Conservation (phyloP, 192 early-diverging fungal species). For the Rhizophagus prolifer region DNA sequence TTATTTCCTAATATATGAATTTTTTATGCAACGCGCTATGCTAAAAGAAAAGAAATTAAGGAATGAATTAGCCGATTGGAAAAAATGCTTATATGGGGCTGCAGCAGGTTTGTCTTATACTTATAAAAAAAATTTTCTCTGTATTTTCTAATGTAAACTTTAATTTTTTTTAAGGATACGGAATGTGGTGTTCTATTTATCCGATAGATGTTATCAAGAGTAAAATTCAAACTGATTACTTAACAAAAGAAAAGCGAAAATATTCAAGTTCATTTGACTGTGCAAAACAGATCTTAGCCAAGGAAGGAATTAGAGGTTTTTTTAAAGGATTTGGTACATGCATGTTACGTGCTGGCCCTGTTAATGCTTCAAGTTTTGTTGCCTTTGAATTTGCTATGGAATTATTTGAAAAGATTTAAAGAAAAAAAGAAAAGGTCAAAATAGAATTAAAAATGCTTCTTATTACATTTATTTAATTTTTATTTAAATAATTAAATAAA, state of each 20-base stretch:
- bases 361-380: slow-evolving; percentile 91
- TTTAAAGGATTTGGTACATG: slow-evolving; percentile 83
- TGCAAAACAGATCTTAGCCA: slow-evolving; percentile 69
- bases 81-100: slow-evolving; percentile 83
- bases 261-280: slow-evolving; percentile 82
- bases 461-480: no score
- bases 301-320: slow-evolving; percentile 83
- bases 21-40: slow-evolving; percentile 78
- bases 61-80: slow-evolving; percentile 69
- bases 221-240: slow-evolving; percentile 91
- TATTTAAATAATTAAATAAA: no score
- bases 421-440: background rate
- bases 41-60: slow-evolving; percentile 55
- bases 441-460: no score
- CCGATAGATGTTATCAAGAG: slow-evolving; percentile 94
- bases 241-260: slow-evolving; percentile 59
- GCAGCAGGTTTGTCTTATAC: slow-evolving; percentile 81
- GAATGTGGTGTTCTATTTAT: slow-evolving; percentile 80
- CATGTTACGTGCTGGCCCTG: slow-evolving; percentile 90
- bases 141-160: background rate
- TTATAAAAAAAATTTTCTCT: background rate
- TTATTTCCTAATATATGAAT: slow-evolving; percentile 94
- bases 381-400: slow-evolving; percentile 67
- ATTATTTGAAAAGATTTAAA: slow-evolving; percentile 26
- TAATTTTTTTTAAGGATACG: slow-evolving; percentile 43